phyloP scores from a whole-genome alignment of 2,329 filamentous ascomycete species.

The Rugonectria rugulosa region DNA sequence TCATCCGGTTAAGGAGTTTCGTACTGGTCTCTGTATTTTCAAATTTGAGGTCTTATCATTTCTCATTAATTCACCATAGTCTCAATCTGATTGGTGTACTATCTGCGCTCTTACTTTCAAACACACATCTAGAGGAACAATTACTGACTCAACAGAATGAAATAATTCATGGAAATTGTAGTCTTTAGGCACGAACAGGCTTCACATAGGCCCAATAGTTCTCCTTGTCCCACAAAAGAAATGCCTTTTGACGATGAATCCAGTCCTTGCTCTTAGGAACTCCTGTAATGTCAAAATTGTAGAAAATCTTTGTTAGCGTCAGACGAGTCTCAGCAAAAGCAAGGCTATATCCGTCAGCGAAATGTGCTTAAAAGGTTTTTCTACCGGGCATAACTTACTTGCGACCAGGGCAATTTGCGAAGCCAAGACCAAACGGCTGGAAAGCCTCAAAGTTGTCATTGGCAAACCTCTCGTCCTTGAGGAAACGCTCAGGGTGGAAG shows the following conservation, averaged over 20 bases:
- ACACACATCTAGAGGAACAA: too few species aligned
- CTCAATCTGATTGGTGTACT: not conserved
- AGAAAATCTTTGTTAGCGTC: not conserved
- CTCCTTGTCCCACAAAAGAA: conserved; percentile 4
- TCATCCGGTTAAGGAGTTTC: too few species aligned
- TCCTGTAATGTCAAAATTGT: conserved; percentile 1
- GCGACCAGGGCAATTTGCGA: conserved; percentile 10
- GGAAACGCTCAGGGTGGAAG: conserved; percentile 19
- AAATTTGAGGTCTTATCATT: too few species aligned
- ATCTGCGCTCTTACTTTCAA: not conserved
- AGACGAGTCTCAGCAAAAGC: conserved; percentile 5
- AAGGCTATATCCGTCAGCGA: not conserved
- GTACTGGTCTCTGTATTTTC: too few species aligned
- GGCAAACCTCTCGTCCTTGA: not conserved
- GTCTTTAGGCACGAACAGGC: not conserved
- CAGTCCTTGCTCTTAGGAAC: not conserved
- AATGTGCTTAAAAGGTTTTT: not conserved
- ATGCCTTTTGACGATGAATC: not conserved
- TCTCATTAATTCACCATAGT: not conserved
- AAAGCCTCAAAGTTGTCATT: conserved; percentile 7
- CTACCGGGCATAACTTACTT: not conserved
- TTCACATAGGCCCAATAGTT: not conserved
- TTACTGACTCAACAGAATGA: too few species aligned
- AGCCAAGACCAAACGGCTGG: conserved; percentile 15
- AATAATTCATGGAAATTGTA: too few species aligned